Evolutionary conservation across 129 eudicot genomes (phyloP).

Genomic region (Pittosporum tobira): DNA sequence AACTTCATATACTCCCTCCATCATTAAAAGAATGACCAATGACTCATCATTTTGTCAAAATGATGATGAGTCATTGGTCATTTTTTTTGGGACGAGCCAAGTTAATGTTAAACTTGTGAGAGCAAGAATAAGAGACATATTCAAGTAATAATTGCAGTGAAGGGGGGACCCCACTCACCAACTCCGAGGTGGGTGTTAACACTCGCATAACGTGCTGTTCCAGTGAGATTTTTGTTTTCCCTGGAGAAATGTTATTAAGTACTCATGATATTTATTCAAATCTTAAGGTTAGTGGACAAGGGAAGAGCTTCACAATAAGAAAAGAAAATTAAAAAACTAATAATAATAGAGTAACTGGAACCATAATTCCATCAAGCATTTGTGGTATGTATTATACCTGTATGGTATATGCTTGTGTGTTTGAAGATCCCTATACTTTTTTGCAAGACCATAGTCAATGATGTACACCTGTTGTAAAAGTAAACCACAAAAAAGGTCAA

Average conservation of each 20-base stretch:
- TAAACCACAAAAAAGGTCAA: background rate
- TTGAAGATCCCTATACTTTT: conserved; percentile 31
- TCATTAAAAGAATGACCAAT: too few relatives aligned
- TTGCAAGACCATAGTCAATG: conserved; percentile 28
- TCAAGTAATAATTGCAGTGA: background rate
- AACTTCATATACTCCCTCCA: too few relatives aligned
- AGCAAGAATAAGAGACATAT: background rate
- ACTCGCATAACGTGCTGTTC: conserved; percentile 90
- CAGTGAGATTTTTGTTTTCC: conserved; percentile 88
- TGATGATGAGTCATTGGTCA: too few relatives aligned
- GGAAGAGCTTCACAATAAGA: background rate
- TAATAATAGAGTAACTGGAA: too few relatives aligned
- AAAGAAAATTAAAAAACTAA: too few relatives aligned
- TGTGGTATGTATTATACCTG: too few relatives aligned
- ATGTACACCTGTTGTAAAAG: conserved; percentile 15
- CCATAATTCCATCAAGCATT: too few relatives aligned
- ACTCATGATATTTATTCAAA: background rate
- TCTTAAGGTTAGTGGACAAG: background rate
- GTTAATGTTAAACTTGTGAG: background rate
- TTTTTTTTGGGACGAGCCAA: too few relatives aligned
- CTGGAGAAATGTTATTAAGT: conserved; percentile 13
- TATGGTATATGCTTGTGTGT: conserved; percentile 31
- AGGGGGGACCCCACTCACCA: conserved; percentile 33
- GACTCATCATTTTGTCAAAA: too few relatives aligned
- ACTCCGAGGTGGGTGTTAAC: conserved; percentile 76